Evolutionary conservation across 176 grass and related monocot species (phyloP).

Genomic region (Oropetium thomaeum): DNA sequence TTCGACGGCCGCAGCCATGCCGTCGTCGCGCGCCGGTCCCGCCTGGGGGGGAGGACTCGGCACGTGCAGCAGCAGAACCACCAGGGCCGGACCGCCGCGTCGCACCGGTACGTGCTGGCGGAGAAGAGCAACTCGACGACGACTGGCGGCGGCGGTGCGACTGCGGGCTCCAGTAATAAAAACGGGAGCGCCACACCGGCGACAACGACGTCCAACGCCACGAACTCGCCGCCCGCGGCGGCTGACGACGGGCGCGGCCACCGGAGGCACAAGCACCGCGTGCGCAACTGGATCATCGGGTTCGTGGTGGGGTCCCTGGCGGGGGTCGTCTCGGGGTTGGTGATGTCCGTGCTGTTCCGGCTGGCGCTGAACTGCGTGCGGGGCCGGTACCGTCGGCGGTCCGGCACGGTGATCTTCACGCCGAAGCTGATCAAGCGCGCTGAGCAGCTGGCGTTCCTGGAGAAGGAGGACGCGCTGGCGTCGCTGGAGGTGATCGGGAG

Average conservation of each 20-base stretch:
- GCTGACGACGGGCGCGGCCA: not conserved
- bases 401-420: slow-evolving; percentile 62
- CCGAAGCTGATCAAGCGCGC: slow-evolving; percentile 54
- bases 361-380: slow-evolving; percentile 57
- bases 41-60: not conserved
- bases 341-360: slow-evolving; percentile 49
- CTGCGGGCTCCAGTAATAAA: not conserved
- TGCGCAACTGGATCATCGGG: slow-evolving; percentile 63
- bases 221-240: not conserved
- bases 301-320: slow-evolving; percentile 50
- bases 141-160: not conserved
- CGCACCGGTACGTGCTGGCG: slow-evolving; percentile 43
- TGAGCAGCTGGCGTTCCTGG: slow-evolving; percentile 69
- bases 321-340: slow-evolving; percentile 45
- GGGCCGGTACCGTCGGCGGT: slow-evolving; percentile 35
- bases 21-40: slow-evolving; percentile 6
- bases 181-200: not conserved
- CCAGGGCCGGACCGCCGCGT: slow-evolving; percentile 7
- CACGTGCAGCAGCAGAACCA: too few relatives aligned
- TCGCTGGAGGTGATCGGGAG: slow-evolving; percentile 62
- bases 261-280: slow-evolving; percentile 24
- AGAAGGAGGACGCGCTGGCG: slow-evolving; percentile 57
- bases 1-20: slow-evolving; percentile 6
- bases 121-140: slow-evolving; percentile 14
- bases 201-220: not conserved